Evolutionary conservation across 192 early-diverging fungal species (phyloP).

Genomic region (Kappamyces sp.): DNA sequence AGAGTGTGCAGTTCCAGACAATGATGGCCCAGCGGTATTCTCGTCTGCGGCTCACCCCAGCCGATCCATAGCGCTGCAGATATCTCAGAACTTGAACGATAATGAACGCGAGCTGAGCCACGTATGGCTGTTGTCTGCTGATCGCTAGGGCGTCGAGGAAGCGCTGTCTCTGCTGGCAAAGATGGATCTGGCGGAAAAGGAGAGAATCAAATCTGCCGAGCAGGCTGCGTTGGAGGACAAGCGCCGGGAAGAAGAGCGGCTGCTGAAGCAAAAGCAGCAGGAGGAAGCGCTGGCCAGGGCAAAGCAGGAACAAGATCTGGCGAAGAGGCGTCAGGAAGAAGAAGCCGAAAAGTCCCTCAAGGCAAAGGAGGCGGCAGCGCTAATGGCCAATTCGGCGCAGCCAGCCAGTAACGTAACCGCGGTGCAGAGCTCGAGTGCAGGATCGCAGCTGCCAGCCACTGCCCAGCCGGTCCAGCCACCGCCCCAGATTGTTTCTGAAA

Average conservation of each 20-base stretch:
- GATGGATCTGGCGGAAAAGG: neutral
- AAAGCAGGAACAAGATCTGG: conserved; percentile 12
- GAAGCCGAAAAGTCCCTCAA: neutral
- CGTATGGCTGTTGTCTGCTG: no score
- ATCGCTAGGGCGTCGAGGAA: no score
- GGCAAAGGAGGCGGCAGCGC: neutral
- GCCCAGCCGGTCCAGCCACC: neutral
- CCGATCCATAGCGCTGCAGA: no score
- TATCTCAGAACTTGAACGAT: no score
- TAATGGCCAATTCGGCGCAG: neutral
- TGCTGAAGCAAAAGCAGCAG: conserved; percentile 12
- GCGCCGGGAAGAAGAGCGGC: neutral
- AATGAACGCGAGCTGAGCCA: no score
- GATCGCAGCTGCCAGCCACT: neutral
- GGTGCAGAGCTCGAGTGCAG: neutral
- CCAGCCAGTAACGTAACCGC: neutral
- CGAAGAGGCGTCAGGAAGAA: conserved; percentile 10
- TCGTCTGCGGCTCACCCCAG: no score
- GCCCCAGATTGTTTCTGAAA: conserved; percentile 4
- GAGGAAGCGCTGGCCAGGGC: conserved; percentile 5
- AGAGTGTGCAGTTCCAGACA: no score
- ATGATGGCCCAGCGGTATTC: no score
- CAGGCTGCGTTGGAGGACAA: no score
- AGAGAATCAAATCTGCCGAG: neutral
- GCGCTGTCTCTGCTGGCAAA: no score